phyloP scores from a whole-genome alignment of 1,284 basidiomycete genomes.

The Coniferiporia weirii region DNA sequence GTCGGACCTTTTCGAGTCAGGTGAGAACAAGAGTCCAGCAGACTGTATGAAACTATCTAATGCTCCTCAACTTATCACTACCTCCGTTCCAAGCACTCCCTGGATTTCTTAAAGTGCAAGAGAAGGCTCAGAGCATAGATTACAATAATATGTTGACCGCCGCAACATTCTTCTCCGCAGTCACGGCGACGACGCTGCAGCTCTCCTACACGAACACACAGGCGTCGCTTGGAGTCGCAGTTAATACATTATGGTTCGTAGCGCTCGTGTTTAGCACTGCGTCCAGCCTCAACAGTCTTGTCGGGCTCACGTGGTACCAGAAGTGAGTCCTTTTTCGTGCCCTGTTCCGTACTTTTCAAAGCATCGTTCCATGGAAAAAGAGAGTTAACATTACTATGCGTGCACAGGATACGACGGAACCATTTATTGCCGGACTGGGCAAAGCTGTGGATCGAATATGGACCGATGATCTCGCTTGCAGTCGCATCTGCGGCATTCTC shows the following conservation, averaged over 20 bases:
- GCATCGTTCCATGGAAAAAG: too few species aligned
- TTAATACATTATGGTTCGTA: slow-evolving; percentile 25
- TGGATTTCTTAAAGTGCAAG: neutral
- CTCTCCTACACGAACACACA: slow-evolving; percentile 10
- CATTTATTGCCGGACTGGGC: neutral
- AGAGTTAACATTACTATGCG: too few species aligned
- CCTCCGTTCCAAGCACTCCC: neutral
- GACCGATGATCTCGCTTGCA: neutral
- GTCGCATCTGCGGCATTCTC: neutral
- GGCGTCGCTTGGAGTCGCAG: neutral
- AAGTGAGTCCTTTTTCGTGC: too few species aligned
- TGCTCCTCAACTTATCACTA: neutral
- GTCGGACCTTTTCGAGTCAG: too few species aligned
- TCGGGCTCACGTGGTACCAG: slow-evolving; percentile 8
- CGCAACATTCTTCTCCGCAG: slow-evolving; percentile 26
- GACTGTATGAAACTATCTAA: too few species aligned
- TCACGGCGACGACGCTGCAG: slow-evolving; percentile 22
- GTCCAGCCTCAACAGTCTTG: slow-evolving; percentile 23
- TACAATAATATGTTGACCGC: slow-evolving; percentile 25
- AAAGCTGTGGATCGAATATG: neutral
- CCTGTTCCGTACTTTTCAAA: too few species aligned
- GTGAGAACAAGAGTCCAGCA: too few species aligned
- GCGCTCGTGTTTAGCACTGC: slow-evolving; percentile 26
- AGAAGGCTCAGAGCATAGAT: neutral
- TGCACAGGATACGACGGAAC: neutral